phyloP scores from a whole-genome alignment of 495 filamentous ascomycete species.

The Aspergillus ostianus region DNA sequence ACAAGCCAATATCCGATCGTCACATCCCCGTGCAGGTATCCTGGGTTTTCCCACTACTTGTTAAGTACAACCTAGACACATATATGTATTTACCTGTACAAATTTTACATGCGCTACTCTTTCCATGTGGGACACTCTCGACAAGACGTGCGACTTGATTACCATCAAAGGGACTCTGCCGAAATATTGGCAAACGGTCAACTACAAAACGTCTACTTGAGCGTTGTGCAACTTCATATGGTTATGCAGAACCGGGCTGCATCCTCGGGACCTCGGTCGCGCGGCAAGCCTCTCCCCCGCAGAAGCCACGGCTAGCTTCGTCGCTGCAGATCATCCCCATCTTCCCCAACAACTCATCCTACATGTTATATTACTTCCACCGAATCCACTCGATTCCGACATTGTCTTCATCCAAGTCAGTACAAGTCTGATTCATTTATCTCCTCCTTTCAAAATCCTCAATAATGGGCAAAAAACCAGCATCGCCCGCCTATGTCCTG shows the following conservation, averaged over 20 bases:
- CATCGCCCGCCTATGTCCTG: constrained; percentile 74
- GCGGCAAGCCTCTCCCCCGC: constrained; percentile 21
- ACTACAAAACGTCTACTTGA: too few species aligned
- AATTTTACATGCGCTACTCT: too few species aligned
- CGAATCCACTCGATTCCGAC: background rate
- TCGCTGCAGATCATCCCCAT: background rate
- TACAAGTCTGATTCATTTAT: background rate
- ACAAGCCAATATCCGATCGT: too few species aligned
- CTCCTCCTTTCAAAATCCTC: background rate
- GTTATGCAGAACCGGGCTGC: background rate
- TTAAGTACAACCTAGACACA: too few species aligned
- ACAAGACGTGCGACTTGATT: too few species aligned
- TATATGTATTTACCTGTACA: too few species aligned
- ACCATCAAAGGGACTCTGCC: too few species aligned
- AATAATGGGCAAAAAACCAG: constrained; percentile 51
- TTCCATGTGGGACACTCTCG: too few species aligned
- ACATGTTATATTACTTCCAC: constrained; percentile 2
- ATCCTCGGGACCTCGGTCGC: constrained; percentile 31
- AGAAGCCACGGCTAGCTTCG: constrained; percentile 9
- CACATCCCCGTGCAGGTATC: too few species aligned
- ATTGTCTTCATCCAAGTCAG: too few species aligned
- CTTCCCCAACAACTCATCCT: background rate
- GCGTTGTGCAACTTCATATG: background rate
- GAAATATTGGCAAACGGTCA: too few species aligned
- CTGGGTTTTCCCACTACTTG: too few species aligned